Conservation (phyloP, 2,329 filamentous ascomycete genomes). For the Diaporthe helianthi region DNA sequence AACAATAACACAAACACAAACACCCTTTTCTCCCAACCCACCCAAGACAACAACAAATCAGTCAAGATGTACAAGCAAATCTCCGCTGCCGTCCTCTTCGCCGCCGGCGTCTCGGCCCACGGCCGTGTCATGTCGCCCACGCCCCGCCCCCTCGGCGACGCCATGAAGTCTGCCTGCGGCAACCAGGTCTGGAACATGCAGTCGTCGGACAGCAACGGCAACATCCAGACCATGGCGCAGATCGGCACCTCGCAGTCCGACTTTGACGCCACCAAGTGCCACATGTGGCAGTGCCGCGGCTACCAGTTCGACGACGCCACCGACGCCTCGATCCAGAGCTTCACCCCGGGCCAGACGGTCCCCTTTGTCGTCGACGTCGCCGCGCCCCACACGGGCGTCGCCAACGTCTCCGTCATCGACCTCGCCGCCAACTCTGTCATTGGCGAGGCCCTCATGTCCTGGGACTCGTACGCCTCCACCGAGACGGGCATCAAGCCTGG, state of each 20-base stretch:
- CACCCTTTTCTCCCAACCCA: background rate
- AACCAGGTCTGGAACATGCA: slow-evolving; percentile 61
- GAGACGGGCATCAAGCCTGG: slow-evolving; percentile 49
- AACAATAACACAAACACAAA: background rate
- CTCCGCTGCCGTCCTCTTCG: slow-evolving; percentile 43
- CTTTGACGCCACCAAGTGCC: slow-evolving; percentile 54
- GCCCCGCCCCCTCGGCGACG: slow-evolving; percentile 57
- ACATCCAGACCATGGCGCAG: slow-evolving; percentile 62
- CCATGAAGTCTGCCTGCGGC: slow-evolving; percentile 60
- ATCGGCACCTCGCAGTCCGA: slow-evolving; percentile 53
- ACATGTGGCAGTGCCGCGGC: slow-evolving; percentile 65
- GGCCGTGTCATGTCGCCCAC: slow-evolving; percentile 57
- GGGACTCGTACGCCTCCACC: slow-evolving; percentile 58
- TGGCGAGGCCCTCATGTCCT: slow-evolving; percentile 54
- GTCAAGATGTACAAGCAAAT: slow-evolving; percentile 36
- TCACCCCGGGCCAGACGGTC: slow-evolving; percentile 56
- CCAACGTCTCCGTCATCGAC: slow-evolving; percentile 62
- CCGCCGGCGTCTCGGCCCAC: slow-evolving; percentile 57
- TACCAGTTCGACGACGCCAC: slow-evolving; percentile 63
- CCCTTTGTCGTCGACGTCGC: slow-evolving; percentile 52
- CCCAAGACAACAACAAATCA: background rate
- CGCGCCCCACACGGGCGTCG: slow-evolving; percentile 60
- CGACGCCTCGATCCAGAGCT: slow-evolving; percentile 55
- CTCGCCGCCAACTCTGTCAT: slow-evolving; percentile 56
- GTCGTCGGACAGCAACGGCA: slow-evolving; percentile 60